Evolutionary conservation across 352 stramenopile genomes (phyloP), one percentile per base, ranked within the genome.

Genomic region (Pythium chondricola): DNA sequence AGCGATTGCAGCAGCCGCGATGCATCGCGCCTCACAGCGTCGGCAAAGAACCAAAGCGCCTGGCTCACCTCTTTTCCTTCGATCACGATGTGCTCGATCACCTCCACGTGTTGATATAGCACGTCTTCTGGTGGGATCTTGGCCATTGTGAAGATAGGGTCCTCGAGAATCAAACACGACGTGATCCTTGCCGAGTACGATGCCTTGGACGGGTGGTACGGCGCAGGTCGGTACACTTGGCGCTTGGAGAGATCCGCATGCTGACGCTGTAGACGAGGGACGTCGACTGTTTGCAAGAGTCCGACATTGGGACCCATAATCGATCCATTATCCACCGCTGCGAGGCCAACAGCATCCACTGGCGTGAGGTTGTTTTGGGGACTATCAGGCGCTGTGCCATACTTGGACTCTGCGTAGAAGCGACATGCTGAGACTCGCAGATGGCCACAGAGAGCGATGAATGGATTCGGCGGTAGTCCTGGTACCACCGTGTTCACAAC

Each of bases 401-500:
- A 44, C 20, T 18, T 46, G 22, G 8, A 14, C 27, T 42, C 36
- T 16, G 27, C 6, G 2, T 27, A 17, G 4, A 13, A 62, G 4
- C 63, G 57, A 30, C 66, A 10, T 4, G 67, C 69, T 40, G 78
- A 82, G 11, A 55, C 58, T 17, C 72, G 65, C 3, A 82, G 11
- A 11, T 69, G 43, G 1, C 16, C 43, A 2, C 69, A 71, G 21
- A 84, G 48, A 6, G 62, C 43, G 25, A 80, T 48, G 35, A 78
- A 82, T 9, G 72, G 69, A 21, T 84, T 82, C 24, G 72, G 67
- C 2, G 70, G 65, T 22, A 82, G 59, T 6, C 52, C 39, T 29
- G 60, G 49, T 10, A 61, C 60, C 4, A 84, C 61, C 18, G 66
- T 69, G 24, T 68, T 73, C 53, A 75, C 74, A 21, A 80, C 62